phyloP scores from a whole-genome alignment of 345 rosid genomes.

The Salix brachista region DNA sequence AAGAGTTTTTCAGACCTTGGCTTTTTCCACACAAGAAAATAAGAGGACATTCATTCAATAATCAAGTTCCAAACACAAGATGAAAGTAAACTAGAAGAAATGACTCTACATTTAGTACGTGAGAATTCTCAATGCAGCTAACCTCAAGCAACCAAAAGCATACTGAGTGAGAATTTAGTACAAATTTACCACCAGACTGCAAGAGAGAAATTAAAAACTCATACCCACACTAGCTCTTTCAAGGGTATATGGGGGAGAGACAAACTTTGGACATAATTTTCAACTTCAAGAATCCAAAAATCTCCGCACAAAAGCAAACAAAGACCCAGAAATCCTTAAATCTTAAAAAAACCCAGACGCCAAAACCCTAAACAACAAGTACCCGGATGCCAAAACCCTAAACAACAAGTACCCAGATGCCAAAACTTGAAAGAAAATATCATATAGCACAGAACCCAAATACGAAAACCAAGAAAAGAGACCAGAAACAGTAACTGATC shows the following conservation, averaged over 20 bases:
- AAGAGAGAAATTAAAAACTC: neutral
- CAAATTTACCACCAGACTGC: neutral
- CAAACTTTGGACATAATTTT: neutral
- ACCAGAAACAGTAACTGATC: conserved; percentile 36
- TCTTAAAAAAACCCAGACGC: conserved; percentile 1
- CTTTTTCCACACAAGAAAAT: neutral
- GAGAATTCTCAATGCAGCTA: neutral
- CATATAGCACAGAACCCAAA: neutral
- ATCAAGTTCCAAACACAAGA: neutral
- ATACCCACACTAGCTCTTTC: neutral
- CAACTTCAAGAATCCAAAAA: conserved; percentile 7
- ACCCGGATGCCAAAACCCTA: conserved; percentile 13
- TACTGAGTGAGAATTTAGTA: neutral
- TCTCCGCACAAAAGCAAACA: neutral
- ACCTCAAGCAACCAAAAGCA: neutral
- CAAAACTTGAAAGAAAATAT: conserved; percentile 4
- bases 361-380: neutral
- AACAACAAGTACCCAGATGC: conserved; percentile 17
- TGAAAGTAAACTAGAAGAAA: neutral
- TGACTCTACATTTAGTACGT: neutral
- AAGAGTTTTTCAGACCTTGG: neutral
- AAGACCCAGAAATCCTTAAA: neutral
- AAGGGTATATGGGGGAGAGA: neutral
- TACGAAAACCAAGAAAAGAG: conserved; percentile 18
- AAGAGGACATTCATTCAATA: neutral